Percentiles rank a stretch among this genome's conserved stretches.
Evolutionary conservation across 2,329 filamentous ascomycete genomes (phyloP).

Genomic region (Epichloe glyceriae): DNA sequence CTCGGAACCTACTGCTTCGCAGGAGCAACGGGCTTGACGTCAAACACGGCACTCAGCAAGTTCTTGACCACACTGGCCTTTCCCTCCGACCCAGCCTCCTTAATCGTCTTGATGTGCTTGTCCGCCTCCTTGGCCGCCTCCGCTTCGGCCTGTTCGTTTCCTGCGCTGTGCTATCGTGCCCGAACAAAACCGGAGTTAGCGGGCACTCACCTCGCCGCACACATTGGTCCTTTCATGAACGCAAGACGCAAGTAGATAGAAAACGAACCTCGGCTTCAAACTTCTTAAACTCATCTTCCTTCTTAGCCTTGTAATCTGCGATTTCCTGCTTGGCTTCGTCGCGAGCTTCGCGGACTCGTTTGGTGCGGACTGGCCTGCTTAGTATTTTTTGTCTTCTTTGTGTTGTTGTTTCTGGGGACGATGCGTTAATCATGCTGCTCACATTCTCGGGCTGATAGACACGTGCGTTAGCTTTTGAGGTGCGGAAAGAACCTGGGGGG

Average conservation of each 20-base stretch:
- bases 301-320: slow-evolving; percentile 75
- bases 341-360: slow-evolving; percentile 92
- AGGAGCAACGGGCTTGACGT: slow-evolving; percentile 58
- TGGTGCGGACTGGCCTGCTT: slow-evolving; percentile 55
- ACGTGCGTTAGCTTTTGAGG: not conserved
- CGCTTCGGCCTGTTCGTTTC: slow-evolving; percentile 67
- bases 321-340: slow-evolving; percentile 97
- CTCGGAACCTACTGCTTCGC: slow-evolving; percentile 13
- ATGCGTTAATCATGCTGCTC: slow-evolving; percentile 21
- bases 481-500: not conserved
- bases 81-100: slow-evolving; percentile 64
- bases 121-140: slow-evolving; percentile 73
- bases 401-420: not conserved
- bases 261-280: slow-evolving; percentile 60
- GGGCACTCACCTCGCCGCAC: not conserved
- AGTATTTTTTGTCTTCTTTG: not conserved
- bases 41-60: slow-evolving; percentile 71
- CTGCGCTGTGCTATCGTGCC: slow-evolving; percentile 63
- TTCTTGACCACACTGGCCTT: slow-evolving; percentile 71
- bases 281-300: slow-evolving; percentile 89
- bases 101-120: slow-evolving; percentile 68
- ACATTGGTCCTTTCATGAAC: not conserved
- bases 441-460: slow-evolving; percentile 70
- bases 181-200: not conserved
- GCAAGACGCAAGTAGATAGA: not conserved